phyloP scores from a whole-genome alignment of 2,329 filamentous ascomycete genomes.

The Scleromitrula shiraiana region DNA sequence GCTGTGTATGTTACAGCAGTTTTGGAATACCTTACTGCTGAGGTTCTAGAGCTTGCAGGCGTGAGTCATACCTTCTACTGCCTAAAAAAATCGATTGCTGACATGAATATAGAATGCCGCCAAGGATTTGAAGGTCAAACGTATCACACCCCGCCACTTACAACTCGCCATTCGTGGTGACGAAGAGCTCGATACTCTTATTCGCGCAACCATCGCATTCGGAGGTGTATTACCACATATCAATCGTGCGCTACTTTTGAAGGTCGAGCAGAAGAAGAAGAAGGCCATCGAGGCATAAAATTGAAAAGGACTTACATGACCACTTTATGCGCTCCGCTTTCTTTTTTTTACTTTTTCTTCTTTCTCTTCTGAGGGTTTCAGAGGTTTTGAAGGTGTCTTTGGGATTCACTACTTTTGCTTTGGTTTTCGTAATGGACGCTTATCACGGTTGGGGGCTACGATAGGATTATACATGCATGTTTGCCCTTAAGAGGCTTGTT shows the following conservation, averaged over 20 bases:
- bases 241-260: conserved; percentile 91
- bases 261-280: conserved; percentile 98
- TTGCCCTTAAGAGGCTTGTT: neutral
- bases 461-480: conserved; percentile 2
- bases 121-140: conserved; percentile 99
- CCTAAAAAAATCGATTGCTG: conserved; percentile 8
- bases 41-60: conserved; percentile 95
- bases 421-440: conserved; percentile 6
- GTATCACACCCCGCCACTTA: conserved; percentile 94
- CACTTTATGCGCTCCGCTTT: neutral
- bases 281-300: conserved; percentile 38
- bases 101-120: conserved; percentile 66
- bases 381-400: conserved; percentile 8
- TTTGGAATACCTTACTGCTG: conserved; percentile 93
- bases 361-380: conserved; percentile 6
- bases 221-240: conserved; percentile 98
- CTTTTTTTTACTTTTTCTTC: conserved; percentile 2
- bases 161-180: conserved; percentile 98
- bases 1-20: conserved; percentile 98
- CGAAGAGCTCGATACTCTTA: conserved; percentile 95
- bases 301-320: neutral
- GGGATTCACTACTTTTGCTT: conserved; percentile 5
- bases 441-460: conserved; percentile 4
- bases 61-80: conserved; percentile 41
- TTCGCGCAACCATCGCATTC: conserved; percentile 95